Conservation (phyloP, 495 filamentous ascomycete species). For the Penicillium tannophilum region DNA sequence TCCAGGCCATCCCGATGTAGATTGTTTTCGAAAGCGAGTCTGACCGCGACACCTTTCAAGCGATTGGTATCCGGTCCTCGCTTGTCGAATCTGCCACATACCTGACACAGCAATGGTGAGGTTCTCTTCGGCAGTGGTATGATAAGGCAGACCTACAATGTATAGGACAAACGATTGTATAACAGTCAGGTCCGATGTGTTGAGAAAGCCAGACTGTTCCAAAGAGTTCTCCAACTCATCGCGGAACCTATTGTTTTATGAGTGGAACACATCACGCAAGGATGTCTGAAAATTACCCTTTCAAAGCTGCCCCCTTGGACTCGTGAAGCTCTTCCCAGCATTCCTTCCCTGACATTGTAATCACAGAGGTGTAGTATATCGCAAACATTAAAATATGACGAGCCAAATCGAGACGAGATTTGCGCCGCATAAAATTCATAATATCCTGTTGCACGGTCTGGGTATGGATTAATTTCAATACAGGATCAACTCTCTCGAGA, state of each 20-base stretch:
- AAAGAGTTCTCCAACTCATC: too few species aligned
- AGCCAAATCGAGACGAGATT: not conserved
- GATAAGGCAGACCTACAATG: slow-evolving; percentile 36
- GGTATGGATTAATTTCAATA: slow-evolving; percentile 32
- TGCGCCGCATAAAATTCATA: not conserved
- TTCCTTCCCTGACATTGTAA: too few species aligned
- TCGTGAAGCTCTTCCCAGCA: too few species aligned
- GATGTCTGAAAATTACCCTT: too few species aligned
- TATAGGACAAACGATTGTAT: slow-evolving; percentile 74
- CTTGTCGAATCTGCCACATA: slow-evolving; percentile 54
- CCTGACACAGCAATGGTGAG: slow-evolving; percentile 8
- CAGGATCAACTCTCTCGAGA: slow-evolving; percentile 28
- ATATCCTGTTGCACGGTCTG: slow-evolving; percentile 25
- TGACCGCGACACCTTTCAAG: slow-evolving; percentile 45
- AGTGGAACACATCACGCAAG: too few species aligned
- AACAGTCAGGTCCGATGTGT: slow-evolving; percentile 35
- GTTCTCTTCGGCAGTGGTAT: not conserved
- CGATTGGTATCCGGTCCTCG: slow-evolving; percentile 60
- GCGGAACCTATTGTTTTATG: too few species aligned
- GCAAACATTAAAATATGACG: slow-evolving; percentile 56
- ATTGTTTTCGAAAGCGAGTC: too few species aligned
- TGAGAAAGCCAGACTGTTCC: too few species aligned
- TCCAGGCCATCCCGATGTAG: slow-evolving; percentile 57
- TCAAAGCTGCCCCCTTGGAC: too few species aligned
- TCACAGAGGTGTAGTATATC: slow-evolving; percentile 61